Evolutionary conservation across 108 stramenopile species (phyloP), one percentile per base, ranked within the genome.

Genomic region (Schizochytrium sp.): DNA sequence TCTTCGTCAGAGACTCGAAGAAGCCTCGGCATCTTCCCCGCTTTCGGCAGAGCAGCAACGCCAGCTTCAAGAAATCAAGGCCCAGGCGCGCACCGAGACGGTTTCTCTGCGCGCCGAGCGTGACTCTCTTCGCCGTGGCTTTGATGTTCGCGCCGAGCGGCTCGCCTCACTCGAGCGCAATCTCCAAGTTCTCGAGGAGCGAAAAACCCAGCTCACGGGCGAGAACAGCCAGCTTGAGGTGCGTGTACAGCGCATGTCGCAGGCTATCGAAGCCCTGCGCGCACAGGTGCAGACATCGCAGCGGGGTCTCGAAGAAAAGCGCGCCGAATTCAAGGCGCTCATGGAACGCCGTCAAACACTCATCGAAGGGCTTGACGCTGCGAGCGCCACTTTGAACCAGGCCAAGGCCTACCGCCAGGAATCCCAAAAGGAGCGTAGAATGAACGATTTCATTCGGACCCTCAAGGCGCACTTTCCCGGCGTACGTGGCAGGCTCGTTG

Each of bases 401-500:
- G 97, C 95, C 47, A 90, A 93, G 60, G 97, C 95, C 87, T 96
- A 95, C 87, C 90, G 93, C 6, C 95, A 93, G 51, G 94, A 96
- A 90, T 95, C 89, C 72, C 95, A 96, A 88, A 96, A 97, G 72
- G 97, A 98, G 88, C 96, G 95, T 47, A 88, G 71, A 59, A 47
- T 97, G 55, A 60, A 92, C 51, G 93, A 93, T 51, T 96, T 96
- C 58, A 94, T 98, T 59, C 90, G 87, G 44, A 92, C 95, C 16
- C 93, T 98, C 60, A 94, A 97, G 88, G 89, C 95, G 47, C 94
- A 96, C 59, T 98, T 96, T 91, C 95, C 96, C n/a, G 97, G 96
- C 44, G 97, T 99, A 23, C 93, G 95, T 71, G 98, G 99, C 0
- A 93, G 98, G 5, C 91, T 99, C 51, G 97, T 97, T 51, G 97